Evolutionary conservation across 768 basidiomycete species (phyloP).

Genomic region (Imleria badia): DNA sequence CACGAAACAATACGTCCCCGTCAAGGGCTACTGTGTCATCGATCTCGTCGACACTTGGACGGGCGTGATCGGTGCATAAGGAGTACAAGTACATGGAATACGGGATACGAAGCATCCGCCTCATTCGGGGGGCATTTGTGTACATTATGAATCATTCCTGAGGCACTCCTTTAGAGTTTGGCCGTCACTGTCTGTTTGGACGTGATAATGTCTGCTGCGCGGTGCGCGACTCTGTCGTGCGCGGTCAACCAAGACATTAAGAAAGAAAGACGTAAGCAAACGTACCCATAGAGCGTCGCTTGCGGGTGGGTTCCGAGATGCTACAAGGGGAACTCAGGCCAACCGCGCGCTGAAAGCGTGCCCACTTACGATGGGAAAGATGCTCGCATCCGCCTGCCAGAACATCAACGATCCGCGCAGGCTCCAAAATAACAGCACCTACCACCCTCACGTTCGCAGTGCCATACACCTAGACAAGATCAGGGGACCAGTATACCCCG

Average conservation of each 20-base stretch:
- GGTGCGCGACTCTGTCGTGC: slow-evolving; percentile 9
- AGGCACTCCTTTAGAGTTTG: not conserved
- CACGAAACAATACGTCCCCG: slow-evolving; percentile 92
- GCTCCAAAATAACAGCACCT: not conserved
- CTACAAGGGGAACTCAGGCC: slow-evolving; percentile 3
- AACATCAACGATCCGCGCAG: not conserved
- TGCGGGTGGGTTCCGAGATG: slow-evolving; percentile 20
- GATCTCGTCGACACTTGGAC: slow-evolving; percentile 85
- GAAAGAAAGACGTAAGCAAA: not conserved
- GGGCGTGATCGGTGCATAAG: slow-evolving; percentile 43
- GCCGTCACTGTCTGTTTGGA: not conserved
- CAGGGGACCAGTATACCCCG: no score
- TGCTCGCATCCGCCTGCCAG: slow-evolving; percentile 17
- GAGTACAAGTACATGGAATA: not conserved
- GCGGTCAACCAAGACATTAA: not conserved
- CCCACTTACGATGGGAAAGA: slow-evolving; percentile 16
- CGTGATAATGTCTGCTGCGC: slow-evolving; percentile 3
- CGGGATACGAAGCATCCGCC: not conserved
- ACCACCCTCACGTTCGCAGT: slow-evolving; percentile 15
- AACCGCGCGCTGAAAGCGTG: not conserved
- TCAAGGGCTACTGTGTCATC: slow-evolving; percentile 79
- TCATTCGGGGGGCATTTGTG: not conserved
- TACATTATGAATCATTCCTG: not conserved
- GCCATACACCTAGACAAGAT: slow-evolving; percentile 11
- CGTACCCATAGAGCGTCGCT: slow-evolving; percentile 17